Evolutionary conservation across 352 stramenopile species (phyloP), one percentile per base, ranked within the genome.

Genomic region (Globisporangium acanthophoron): DNA sequence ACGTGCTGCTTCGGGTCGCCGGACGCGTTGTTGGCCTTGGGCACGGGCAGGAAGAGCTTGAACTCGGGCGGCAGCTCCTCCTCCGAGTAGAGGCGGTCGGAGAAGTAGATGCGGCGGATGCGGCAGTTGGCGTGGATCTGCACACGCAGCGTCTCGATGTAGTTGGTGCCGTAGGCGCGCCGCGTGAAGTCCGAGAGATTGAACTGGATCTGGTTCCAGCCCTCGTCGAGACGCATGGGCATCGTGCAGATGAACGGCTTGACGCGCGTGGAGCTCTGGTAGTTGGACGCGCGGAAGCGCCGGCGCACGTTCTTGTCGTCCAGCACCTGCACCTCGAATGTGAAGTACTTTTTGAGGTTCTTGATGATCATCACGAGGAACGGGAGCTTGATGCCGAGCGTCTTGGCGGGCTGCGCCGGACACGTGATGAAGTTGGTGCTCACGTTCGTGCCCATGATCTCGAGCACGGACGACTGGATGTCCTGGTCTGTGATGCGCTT

Each of bases 361-460:
- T 99, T 99, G 61, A 99, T 96, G 66, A 99, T 98, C 93, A 99
- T 99, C 31, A 99, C 96, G 13, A 99, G 80, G 69, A 98, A 99
- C 35, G 96, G 96, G 56, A 99, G 77, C 70, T 98, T 99, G 73
- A 99, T 98, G 41, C 93, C 96, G 12, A 99, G 78, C 16, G 94
- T 98, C 66, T 98, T 96, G 61, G 91, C 96, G 13, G 93, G 78
- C 61, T 98, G 85, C 21, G 93, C 92, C 18, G 96, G 96, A 56
- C 94, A 98, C 54, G 96, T 96, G 66, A 99, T 98, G 73, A 97
- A 99, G 69, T 96, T 98, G 37, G 96, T 99, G 61, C 87, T 97
- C 56, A 99, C 96, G 76, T 99, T 99, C n/a, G 96, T 98, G 55
- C 96, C 96, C 80, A 98, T 97, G 67, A 99, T 98, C 77, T 99